Percentiles rank a stretch among this genome's conserved stretches.
Evolutionary conservation across 1,284 basidiomycete species (phyloP).

Genomic region (Crucibulum parvulum): DNA sequence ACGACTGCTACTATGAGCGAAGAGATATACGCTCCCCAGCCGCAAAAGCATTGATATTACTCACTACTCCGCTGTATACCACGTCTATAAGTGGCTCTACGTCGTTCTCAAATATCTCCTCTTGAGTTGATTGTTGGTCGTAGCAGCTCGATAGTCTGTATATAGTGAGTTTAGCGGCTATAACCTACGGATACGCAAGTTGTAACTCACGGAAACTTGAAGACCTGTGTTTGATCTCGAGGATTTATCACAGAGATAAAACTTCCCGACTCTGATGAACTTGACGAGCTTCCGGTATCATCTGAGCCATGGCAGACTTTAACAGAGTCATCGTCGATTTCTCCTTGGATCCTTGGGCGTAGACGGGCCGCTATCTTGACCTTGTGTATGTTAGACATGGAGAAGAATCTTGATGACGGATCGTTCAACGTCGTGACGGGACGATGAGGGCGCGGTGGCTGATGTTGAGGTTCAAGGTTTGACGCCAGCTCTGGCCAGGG

Average conservation of each 20-base stretch:
- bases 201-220: conserved; percentile 71
- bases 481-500: too few relatives aligned
- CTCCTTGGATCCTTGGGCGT: conserved; percentile 64
- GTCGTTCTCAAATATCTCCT: conserved; percentile 74
- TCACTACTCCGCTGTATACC: conserved; percentile 72
- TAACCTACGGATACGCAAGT: too few relatives aligned
- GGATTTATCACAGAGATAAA: conserved; percentile 71
- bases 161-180: too few relatives aligned
- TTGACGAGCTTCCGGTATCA: conserved; percentile 29
- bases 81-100: conserved; percentile 74
- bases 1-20: too few relatives aligned
- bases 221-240: conserved; percentile 65
- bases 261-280: conserved; percentile 37
- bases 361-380: conserved; percentile 68
- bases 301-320: conserved; percentile 52
- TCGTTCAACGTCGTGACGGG: neutral
- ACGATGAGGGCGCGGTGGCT: neutral
- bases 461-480: neutral
- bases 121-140: conserved; percentile 67
- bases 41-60: conserved; percentile 24
- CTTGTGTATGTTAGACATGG: conserved; percentile 37
- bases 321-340: conserved; percentile 68
- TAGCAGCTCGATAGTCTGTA: conserved; percentile 61
- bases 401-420: neutral
- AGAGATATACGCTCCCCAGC: too few relatives aligned